These are phyloP conservation scores for Claviceps cyperi DNA, from an alignment of 2,329 filamentous ascomycete genomes.

Conservation along the genomic window DNA sequence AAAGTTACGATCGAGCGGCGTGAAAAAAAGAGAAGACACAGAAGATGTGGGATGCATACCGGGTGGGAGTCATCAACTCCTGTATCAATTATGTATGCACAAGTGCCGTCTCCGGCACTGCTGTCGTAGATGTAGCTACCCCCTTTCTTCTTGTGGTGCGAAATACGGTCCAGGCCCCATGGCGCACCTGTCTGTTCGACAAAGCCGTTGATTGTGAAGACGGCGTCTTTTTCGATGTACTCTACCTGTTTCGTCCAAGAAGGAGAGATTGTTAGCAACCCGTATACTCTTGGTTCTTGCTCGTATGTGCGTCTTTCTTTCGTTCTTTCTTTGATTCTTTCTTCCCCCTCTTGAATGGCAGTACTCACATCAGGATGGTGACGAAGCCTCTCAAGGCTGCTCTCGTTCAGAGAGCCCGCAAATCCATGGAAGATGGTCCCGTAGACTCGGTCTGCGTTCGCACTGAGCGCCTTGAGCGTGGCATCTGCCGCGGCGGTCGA, in stretches of 20 bases:
- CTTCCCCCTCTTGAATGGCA: not conserved
- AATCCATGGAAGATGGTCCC: slow-evolving; percentile 12
- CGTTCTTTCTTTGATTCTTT: not conserved
- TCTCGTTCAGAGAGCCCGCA: slow-evolving; percentile 10
- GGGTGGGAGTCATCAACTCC: slow-evolving; percentile 20
- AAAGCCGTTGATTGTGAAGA: not conserved
- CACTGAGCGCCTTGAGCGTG: slow-evolving; percentile 8
- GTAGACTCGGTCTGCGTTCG: slow-evolving; percentile 13
- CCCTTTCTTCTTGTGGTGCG: slow-evolving; percentile 12
- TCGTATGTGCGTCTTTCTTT: not conserved
- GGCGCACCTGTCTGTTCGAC: slow-evolving; percentile 21
- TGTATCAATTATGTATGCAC: slow-evolving; percentile 29
- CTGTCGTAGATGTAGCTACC: slow-evolving; percentile 20
- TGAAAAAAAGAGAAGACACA: not conserved
- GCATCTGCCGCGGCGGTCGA: slow-evolving; percentile 6
- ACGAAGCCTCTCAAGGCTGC: slow-evolving; percentile 10
- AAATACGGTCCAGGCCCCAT: slow-evolving; percentile 23
- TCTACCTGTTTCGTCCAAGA: slow-evolving; percentile 12
- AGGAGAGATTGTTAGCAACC: not conserved
- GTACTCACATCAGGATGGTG: slow-evolving; percentile 12
- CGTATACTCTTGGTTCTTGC: not conserved
- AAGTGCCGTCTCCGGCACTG: slow-evolving; percentile 24
- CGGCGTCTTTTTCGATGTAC: slow-evolving; percentile 19
- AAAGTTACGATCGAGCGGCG: too few relatives aligned
- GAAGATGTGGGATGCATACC: slow-evolving; percentile 11